phyloP scores from a whole-genome alignment of 805 yeast species.

The Wickerhamomyces xylosicus region DNA sequence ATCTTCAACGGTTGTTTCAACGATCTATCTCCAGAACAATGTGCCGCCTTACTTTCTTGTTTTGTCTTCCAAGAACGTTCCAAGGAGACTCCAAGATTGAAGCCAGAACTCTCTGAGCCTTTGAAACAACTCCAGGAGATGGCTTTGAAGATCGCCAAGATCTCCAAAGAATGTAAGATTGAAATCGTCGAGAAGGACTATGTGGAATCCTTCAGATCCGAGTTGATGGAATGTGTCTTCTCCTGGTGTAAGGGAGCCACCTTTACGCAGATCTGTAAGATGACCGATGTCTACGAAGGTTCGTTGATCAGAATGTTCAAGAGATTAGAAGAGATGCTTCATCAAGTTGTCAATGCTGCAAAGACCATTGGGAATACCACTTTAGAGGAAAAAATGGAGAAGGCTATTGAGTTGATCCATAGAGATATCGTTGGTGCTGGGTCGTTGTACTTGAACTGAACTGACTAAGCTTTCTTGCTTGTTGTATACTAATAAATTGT shows the following conservation, averaged over 20 bases:
- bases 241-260: conserved; percentile 97
- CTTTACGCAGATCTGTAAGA: conserved; percentile 93
- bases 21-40: conserved; percentile 78
- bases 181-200: conserved; percentile 89
- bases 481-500: not conserved
- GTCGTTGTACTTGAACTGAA: conserved; percentile 53
- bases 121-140: conserved; percentile 78
- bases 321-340: conserved; percentile 83
- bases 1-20: conserved; percentile 93
- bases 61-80: conserved; percentile 96
- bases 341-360: conserved; percentile 87
- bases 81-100: conserved; percentile 75
- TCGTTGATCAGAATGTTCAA: conserved; percentile 90
- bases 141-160: conserved; percentile 85
- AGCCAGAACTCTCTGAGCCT: conserved; percentile 90
- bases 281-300: conserved; percentile 99
- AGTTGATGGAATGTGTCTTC: conserved; percentile 92
- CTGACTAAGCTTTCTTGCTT: too few relatives aligned
- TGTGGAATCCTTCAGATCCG: conserved; percentile 83
- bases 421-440: conserved; percentile 97
- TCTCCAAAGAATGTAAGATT: conserved; percentile 80
- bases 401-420: conserved; percentile 75
- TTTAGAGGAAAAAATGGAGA: conserved; percentile 80
- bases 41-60: conserved; percentile 87
- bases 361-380: conserved; percentile 88